Conservation (phyloP, 106 monocot species). For the Agapanthus africanus region DNA sequence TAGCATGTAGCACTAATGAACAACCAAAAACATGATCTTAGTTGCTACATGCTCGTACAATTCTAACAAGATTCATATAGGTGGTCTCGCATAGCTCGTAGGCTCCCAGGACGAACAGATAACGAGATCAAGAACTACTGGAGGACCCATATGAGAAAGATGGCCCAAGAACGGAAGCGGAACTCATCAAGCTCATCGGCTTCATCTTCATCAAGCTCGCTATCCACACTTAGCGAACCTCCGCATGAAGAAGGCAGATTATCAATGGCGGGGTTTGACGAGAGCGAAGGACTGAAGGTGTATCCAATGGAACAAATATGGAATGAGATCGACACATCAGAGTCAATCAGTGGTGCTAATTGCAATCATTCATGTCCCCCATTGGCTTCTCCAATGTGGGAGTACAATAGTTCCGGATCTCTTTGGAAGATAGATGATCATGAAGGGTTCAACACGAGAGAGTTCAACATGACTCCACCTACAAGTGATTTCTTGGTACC, state of each 20-base stretch:
- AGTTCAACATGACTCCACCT: slow-evolving; percentile 11
- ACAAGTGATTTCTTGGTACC: not conserved
- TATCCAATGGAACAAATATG: slow-evolving; percentile 69
- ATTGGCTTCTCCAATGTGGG: slow-evolving; percentile 23
- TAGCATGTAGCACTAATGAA: no score
- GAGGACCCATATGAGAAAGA: slow-evolving; percentile 84
- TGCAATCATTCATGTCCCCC: slow-evolving; percentile 1
- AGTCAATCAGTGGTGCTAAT: not conserved
- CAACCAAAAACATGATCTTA: not conserved
- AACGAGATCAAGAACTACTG: slow-evolving; percentile 93
- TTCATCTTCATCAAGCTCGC: slow-evolving; percentile 21
- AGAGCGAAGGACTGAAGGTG: slow-evolving; percentile 20
- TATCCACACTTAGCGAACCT: not conserved
- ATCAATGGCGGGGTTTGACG: not conserved
- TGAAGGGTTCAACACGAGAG: no score
- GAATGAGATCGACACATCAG: slow-evolving; percentile 36
- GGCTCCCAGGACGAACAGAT: slow-evolving; percentile 66
- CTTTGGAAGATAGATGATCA: slow-evolving; percentile 38
- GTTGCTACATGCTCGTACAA: not conserved
- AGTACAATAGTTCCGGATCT: slow-evolving; percentile 20
- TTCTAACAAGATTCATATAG: slow-evolving; percentile 13
- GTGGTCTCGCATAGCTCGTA: slow-evolving; percentile 72
- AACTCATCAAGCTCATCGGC: slow-evolving; percentile 7
- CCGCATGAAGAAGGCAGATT: not conserved
- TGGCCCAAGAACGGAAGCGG: slow-evolving; percentile 55